Evolutionary conservation across 257 asterid species (phyloP).

Genomic region (Nicotiana benthamiana): DNA sequence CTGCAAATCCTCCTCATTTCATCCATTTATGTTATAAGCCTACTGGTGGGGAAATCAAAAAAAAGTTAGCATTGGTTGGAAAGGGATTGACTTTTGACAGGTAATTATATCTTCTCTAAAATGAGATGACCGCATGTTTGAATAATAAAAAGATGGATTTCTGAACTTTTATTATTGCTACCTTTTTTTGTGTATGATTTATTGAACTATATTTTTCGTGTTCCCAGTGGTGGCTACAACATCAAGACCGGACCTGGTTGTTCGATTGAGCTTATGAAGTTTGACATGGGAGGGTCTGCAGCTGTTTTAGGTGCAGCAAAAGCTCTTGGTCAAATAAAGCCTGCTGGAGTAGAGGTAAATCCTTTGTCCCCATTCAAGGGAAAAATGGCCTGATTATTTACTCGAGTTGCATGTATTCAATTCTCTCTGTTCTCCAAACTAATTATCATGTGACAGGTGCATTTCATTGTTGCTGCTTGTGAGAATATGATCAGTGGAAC

Average conservation of each 20-base stretch:
- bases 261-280: constrained; percentile 83
- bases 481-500: constrained; percentile 97
- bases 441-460: constrained; percentile 48
- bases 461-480: constrained; percentile 94
- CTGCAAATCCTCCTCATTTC: constrained; percentile 86
- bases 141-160: background rate
- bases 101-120: constrained; percentile 21
- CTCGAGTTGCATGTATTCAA: background rate
- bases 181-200: background rate
- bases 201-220: constrained; percentile 3
- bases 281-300: constrained; percentile 99
- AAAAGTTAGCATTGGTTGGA: constrained; percentile 88
- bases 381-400: background rate
- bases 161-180: background rate
- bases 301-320: constrained; percentile 97
- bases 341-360: constrained; percentile 89
- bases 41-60: constrained; percentile 60
- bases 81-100: constrained; percentile 99
- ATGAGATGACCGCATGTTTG: background rate
- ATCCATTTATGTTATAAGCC: constrained; percentile 93
- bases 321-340: constrained; percentile 92
- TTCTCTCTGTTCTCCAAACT: background rate
- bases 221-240: constrained; percentile 92
- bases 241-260: constrained; percentile 96
- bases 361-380: constrained; percentile 6